Evolutionary conservation across 164 flowering plant genomes (phyloP).

Genomic region (Malania oleifera): DNA sequence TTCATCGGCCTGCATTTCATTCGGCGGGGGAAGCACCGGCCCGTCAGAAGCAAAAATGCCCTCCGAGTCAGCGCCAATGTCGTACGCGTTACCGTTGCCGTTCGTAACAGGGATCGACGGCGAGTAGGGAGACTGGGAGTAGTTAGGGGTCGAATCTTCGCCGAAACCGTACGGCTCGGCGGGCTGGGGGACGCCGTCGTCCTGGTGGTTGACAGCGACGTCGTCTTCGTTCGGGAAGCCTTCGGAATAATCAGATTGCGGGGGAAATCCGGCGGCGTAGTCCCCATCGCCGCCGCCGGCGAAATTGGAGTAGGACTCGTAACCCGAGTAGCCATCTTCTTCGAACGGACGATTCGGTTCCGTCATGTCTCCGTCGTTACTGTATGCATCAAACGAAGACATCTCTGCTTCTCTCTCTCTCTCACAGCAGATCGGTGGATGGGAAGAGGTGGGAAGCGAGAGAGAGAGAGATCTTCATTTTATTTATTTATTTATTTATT

Average conservation of each 20-base stretch:
- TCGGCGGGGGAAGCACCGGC: constrained; percentile 83
- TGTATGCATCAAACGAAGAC: constrained; percentile 51
- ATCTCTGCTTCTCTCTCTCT: constrained; percentile 10
- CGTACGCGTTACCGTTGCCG: constrained; percentile 52
- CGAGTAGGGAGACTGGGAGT: constrained; percentile 37
- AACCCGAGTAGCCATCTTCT: constrained; percentile 45
- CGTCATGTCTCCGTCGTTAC: constrained; percentile 44
- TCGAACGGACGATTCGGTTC: constrained; percentile 30
- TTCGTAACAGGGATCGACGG: constrained; percentile 39
- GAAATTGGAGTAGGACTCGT: constrained; percentile 34
- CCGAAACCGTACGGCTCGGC: constrained; percentile 30
- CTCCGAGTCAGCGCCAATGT: constrained; percentile 30
- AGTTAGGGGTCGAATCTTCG: constrained; percentile 20
- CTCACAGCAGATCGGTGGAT: neutral
- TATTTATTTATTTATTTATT: too few species aligned
- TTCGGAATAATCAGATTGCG: constrained; percentile 13
- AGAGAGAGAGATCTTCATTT: too few species aligned
- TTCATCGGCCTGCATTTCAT: constrained; percentile 74
- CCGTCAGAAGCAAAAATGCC: constrained; percentile 68
- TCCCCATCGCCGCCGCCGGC: constrained; percentile 13
- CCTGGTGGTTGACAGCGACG: constrained; percentile 44
- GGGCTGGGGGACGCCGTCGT: constrained; percentile 29
- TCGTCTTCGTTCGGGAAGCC: constrained; percentile 34
- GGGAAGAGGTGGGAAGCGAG: neutral
- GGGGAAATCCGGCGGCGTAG: constrained; percentile 11